phyloP scores from a whole-genome alignment of 148 eudicot genomes.

The Linanthus parryae region DNA sequence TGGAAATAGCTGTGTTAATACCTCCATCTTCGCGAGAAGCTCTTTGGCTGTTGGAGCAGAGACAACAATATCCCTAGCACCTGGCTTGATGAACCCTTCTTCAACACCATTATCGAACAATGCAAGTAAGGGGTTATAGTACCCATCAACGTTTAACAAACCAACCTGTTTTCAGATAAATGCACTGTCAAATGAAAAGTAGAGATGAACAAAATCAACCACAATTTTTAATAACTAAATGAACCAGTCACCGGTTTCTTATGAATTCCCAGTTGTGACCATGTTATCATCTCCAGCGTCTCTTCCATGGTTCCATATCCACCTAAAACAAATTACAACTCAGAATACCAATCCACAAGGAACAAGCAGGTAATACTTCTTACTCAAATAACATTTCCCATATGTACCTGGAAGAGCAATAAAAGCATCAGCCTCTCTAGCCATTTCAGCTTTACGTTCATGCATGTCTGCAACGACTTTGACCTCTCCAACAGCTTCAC shows the following conservation, averaged over 20 bases:
- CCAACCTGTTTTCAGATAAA: slow-evolving; percentile 52
- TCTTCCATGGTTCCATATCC: slow-evolving; percentile 93
- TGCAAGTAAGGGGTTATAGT: slow-evolving; percentile 69
- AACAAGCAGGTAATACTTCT: no score
- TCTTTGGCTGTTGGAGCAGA: slow-evolving; percentile 80
- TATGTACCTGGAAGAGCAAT: slow-evolving; percentile 81
- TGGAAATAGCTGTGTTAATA: no score
- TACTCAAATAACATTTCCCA: slow-evolving; percentile 12
- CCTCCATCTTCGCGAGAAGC: slow-evolving; percentile 73
- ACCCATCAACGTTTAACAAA: slow-evolving; percentile 80
- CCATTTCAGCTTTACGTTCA: slow-evolving; percentile 95
- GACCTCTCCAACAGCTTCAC: slow-evolving; percentile 93
- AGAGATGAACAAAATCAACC: no score
- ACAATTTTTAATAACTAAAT: neutral
- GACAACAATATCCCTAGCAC: slow-evolving; percentile 70
- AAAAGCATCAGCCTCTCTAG: slow-evolving; percentile 90
- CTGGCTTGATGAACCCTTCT: slow-evolving; percentile 78
- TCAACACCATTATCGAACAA: slow-evolving; percentile 89
- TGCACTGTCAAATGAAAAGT: neutral
- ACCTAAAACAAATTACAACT: slow-evolving; percentile 45
- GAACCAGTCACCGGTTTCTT: slow-evolving; percentile 85
- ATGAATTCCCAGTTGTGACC: slow-evolving; percentile 96
- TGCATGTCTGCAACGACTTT: slow-evolving; percentile 96
- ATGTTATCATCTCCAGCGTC: slow-evolving; percentile 80
- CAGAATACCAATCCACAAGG: no score